A percentile compares a stretch with the other conserved stretches of the same genome.
These are phyloP conservation scores for Leptodontidium sp. DNA, from an alignment of 2,329 filamentous ascomycete genomes.

Conservation along the genomic window DNA sequence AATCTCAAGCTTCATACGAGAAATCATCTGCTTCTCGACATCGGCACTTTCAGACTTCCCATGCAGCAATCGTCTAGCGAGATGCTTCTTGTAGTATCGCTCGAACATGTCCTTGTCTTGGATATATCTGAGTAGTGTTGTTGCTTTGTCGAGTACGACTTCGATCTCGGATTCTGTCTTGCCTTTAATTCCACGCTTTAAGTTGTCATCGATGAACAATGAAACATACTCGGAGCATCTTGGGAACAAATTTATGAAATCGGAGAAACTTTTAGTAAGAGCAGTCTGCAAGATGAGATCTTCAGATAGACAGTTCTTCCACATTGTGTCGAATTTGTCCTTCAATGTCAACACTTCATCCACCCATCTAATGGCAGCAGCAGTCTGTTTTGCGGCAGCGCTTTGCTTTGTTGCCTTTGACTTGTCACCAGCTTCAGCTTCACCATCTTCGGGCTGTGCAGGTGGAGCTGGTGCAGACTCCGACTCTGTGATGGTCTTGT, in stretches of 20 bases:
- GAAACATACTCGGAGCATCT: slow-evolving; percentile 93
- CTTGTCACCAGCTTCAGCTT: slow-evolving; percentile 58
- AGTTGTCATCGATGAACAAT: slow-evolving; percentile 94
- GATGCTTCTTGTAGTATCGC: slow-evolving; percentile 96
- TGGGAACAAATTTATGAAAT: slow-evolving; percentile 91
- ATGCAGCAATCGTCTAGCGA: slow-evolving; percentile 86
- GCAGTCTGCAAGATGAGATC: slow-evolving; percentile 83
- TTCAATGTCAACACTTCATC: slow-evolving; percentile 88
- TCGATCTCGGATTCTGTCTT: slow-evolving; percentile 93
- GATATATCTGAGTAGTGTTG: slow-evolving; percentile 85
- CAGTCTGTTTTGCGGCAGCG: slow-evolving; percentile 79
- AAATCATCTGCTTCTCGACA: slow-evolving; percentile 94
- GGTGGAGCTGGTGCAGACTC: slow-evolving; percentile 54
- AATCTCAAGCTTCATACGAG: slow-evolving; percentile 95
- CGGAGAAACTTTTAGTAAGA: slow-evolving; percentile 84
- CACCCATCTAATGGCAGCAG: slow-evolving; percentile 92
- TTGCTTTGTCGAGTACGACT: slow-evolving; percentile 84
- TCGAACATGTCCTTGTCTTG: slow-evolving; percentile 95
- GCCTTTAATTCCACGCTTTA: slow-evolving; percentile 92
- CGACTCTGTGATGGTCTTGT: slow-evolving; percentile 68
- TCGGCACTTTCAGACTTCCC: slow-evolving; percentile 91
- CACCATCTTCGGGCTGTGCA: slow-evolving; percentile 57
- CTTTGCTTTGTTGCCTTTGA: slow-evolving; percentile 58
- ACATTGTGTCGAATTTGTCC: slow-evolving; percentile 86
- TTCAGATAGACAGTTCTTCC: slow-evolving; percentile 73